Evolutionary conservation across 805 yeast genomes (phyloP), one percentile per base, ranked within the genome.

Genomic region (Ogataea salicorniae): DNA sequence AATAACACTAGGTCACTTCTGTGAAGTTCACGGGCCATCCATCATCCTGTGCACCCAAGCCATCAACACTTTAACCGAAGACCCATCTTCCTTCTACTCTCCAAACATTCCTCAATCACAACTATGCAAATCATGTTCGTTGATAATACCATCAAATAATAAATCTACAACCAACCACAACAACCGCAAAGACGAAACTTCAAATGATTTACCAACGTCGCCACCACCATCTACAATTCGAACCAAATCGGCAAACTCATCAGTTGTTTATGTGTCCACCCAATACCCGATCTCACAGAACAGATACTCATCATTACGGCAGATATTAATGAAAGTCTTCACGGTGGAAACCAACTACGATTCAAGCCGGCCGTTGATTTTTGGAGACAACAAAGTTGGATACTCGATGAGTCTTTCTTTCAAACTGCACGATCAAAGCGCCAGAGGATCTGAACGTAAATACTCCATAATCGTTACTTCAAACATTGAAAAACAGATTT

Each of bases 21-120:
- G 92, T 62, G 92, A 85, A 63, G 74, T 80, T 20, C 91, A 85
- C 59, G 92, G 92, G 0, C 91, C 92, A 0, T 70, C 81, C 13
- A 75, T 81, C 37, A 69, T 85, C 1, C 64, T 82, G 59, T 83
- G 87, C 52, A 82, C 90, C 0, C 87, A 82, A 54, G 54, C 61
- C 23, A 58, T 63, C 3, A 46, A 61, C 1, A 52, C n/a, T 43
- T 57, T 6, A 52, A 41, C 34, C 3, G 41, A 42, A n/a, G 48
- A 47, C 15, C 37, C 41, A 52, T 67, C 38, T 46, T 67, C 9
- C 61, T 75, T 34, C 70, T 76, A 43, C 59, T 73, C 72, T 1
- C 50, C 62, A 37, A 71, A 73, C 53, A 71, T 72, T 56, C 62
- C 67, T 6, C 52, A 50, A 23, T 55, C 67, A 1, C 66, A 64